Evolutionary conservation across 805 yeast species (phyloP).

Genomic region (Starmerella vaccinii): DNA sequence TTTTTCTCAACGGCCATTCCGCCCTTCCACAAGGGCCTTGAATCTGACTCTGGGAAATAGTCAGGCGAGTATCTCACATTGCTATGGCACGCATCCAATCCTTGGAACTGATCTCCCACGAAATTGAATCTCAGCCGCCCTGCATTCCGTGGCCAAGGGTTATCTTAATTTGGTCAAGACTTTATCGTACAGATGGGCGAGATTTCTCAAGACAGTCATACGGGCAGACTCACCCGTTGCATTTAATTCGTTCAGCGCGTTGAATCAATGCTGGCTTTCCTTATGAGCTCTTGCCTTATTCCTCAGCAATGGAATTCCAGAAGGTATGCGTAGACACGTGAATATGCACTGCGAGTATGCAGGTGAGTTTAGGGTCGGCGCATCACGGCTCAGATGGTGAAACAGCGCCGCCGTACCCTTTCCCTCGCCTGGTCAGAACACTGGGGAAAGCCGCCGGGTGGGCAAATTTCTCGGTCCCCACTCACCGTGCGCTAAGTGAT

Average conservation of each 20-base stretch:
- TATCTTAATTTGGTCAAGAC: background rate
- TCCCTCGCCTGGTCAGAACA: background rate
- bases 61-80: background rate
- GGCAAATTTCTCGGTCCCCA: background rate
- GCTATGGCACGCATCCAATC: background rate
- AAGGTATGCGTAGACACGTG: background rate
- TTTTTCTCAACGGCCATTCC: too few species aligned
- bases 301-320: background rate
- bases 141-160: slow-evolving; percentile 5
- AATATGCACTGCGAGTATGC: background rate
- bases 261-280: too few species aligned
- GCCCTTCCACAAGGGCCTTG: too few species aligned
- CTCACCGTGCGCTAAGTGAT: background rate
- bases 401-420: background rate
- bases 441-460: background rate
- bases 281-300: background rate
- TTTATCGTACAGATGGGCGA: background rate
- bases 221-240: too few species aligned
- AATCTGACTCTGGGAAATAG: too few species aligned
- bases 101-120: background rate
- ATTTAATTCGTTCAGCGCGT: too few species aligned
- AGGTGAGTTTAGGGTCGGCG: background rate
- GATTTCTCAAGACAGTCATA: too few species aligned
- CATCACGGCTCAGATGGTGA: background rate
- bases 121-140: slow-evolving; percentile 1